Evolutionary conservation across 768 basidiomycete genomes (phyloP), one percentile per base, ranked within the genome.

Genomic region (Suillus lakei): DNA sequence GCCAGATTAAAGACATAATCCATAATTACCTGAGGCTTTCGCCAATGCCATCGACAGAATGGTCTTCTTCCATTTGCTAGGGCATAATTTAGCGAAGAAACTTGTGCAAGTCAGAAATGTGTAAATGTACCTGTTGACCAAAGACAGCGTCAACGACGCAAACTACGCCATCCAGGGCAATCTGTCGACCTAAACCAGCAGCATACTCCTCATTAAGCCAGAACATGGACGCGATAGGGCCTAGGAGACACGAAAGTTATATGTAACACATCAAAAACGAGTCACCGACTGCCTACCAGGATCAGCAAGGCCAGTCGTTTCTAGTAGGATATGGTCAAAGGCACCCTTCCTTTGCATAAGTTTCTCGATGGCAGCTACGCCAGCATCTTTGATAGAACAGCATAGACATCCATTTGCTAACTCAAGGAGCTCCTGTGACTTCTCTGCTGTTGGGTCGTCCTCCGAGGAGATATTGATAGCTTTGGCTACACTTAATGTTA

Each of bases 361-460:
- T 71, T 92, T 92, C 76, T 98, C 95, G 61, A 99, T 98, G 8
- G 98, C 95, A 26, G 95, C 93, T 0, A 93, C 85, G 2, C 98
- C 98, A 13, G 89, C 83, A 74, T 99, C 96, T 71, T 98, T 97
- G 80, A 98, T 93, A 65, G 95, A 96, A 75, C 98, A 99, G 78
- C 98, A 99, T n/a, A 99, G 77, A 76, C 98, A 99, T 21, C 98
- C 98, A 75, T 99, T 97, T 0, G 95, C 90, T 1, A 99, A 85
- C 70, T 98, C 96, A 12, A 99, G 86, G 72, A 97, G 88, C 71
- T 96, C 94, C 73, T 95, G 91, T 1, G 90, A 89, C 53, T 86
- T 80, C 56, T 88, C 85, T 21, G 85, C 88, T 15, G 83, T 78
- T 9, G 88, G 88, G 69, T 89, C 86, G 39, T 88, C 85, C 2